These are phyloP conservation scores for Piper betle DNA, from an alignment of 164 flowering plant species.

Conservation along the genomic window DNA sequence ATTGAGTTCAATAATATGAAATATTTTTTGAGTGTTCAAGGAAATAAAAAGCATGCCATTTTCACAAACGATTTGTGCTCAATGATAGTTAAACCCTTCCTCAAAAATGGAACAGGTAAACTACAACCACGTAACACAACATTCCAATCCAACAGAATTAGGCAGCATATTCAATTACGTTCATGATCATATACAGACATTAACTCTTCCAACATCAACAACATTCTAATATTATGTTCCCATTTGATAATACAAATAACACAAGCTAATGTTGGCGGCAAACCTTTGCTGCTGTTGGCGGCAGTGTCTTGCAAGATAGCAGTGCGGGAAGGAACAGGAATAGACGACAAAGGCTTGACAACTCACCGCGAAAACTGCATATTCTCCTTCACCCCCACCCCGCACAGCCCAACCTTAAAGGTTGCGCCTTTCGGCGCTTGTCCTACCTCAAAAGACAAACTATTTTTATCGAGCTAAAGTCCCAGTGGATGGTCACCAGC, in stretches of 20 bases:
- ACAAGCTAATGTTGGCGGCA: background rate
- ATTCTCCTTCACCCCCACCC: background rate
- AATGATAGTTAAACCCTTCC: background rate
- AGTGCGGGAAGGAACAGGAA: constrained; percentile 18
- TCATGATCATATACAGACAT: no score
- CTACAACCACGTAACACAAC: background rate
- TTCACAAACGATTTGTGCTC: constrained; percentile 5
- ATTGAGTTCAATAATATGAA: no score
- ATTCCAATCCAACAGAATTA: no score
- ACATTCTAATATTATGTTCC: no score
- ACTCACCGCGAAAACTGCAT: constrained; percentile 20
- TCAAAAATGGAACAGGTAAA: background rate
- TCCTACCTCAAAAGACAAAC: no score
- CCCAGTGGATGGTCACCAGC: no score
- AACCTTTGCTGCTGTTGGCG: constrained; percentile 29
- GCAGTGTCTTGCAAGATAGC: constrained; percentile 44
- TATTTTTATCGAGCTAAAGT: no score
- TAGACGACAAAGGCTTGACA: constrained; percentile 24
- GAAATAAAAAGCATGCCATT: background rate
- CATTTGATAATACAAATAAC: no score
- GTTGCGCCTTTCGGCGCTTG: no score
- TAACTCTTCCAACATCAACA: no score
- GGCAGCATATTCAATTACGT: no score
- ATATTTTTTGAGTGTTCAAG: background rate
- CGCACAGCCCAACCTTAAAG: background rate